Evolutionary conservation across 2,329 filamentous ascomycete genomes (phyloP).

Genomic region (Monilinia aucupariae): DNA sequence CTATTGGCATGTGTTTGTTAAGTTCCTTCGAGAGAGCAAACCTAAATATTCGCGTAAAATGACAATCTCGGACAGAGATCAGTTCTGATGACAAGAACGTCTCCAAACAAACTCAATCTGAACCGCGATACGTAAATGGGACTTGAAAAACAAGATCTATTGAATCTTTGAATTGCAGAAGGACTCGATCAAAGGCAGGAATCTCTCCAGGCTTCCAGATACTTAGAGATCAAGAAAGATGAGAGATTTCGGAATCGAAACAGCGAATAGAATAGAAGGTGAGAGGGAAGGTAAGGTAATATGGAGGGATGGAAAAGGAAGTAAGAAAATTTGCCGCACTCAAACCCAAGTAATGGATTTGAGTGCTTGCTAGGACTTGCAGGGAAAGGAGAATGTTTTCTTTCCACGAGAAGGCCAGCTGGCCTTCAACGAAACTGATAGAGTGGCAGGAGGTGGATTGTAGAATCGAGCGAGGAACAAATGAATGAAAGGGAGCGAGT

Average conservation of each 20-base stretch:
- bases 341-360: not conserved
- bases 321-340: not conserved
- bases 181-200: not conserved
- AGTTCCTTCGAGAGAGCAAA: not conserved
- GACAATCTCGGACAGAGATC: not conserved
- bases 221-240: not conserved
- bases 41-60: not conserved
- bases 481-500: not conserved
- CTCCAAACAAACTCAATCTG: not conserved
- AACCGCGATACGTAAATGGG: not conserved
- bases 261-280: not conserved
- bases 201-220: not conserved
- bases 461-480: not conserved
- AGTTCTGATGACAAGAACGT: not conserved
- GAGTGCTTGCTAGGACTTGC: too few relatives aligned
- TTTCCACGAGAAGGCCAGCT: not conserved
- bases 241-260: not conserved
- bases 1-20: not conserved
- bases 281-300: not conserved
- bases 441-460: not conserved
- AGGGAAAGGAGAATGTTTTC: not conserved
- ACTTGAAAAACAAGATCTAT: not conserved
- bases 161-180: not conserved
- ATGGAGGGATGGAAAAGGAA: not conserved
- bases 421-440: not conserved